Evolutionary conservation across 1,284 basidiomycete species (phyloP).

Genomic region (Malassezia obtusa): DNA sequence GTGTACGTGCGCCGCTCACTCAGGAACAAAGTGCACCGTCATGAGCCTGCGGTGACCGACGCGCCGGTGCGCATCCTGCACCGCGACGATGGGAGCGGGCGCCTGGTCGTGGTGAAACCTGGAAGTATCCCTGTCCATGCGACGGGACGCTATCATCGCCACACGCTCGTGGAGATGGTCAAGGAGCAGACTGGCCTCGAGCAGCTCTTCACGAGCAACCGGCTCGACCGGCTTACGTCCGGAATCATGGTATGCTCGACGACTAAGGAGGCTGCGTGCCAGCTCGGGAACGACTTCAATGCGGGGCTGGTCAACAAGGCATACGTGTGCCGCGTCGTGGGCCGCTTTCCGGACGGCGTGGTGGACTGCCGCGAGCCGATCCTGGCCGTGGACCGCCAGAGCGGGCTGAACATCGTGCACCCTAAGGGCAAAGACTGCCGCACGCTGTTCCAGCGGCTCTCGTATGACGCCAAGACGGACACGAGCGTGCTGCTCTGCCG

Average conservation of each 20-base stretch:
- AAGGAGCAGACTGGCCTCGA: conserved; percentile 71
- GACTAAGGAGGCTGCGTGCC: conserved; percentile 61
- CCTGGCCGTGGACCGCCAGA: conserved; percentile 84
- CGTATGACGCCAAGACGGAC: conserved; percentile 70
- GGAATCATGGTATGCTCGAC: conserved; percentile 91
- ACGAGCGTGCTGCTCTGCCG: conserved; percentile 80
- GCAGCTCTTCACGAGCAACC: conserved; percentile 80
- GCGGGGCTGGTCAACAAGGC: conserved; percentile 61
- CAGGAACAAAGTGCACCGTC: conserved; percentile 80
- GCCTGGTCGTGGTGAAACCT: conserved; percentile 65
- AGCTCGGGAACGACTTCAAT: conserved; percentile 52
- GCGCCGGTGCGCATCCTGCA: conserved; percentile 71
- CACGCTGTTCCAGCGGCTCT: conserved; percentile 76
- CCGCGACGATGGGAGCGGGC: conserved; percentile 66
- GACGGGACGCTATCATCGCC: conserved; percentile 35
- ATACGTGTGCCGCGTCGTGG: conserved; percentile 20
- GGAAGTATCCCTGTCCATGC: conserved; percentile 46
- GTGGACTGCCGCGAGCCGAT: conserved; percentile 75
- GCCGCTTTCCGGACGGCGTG: conserved; percentile 59
- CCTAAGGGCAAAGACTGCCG: conserved; percentile 55
- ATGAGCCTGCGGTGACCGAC: conserved; percentile 88
- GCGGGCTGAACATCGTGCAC: conserved; percentile 79
- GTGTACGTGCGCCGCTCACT: conserved; percentile 56
- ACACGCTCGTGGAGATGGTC: conserved; percentile 67
- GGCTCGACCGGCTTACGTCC: conserved; percentile 85